These are phyloP conservation scores for Scenedesmus sp. DNA, from an alignment of 163 green algal genomes.

Conservation along the genomic window DNA sequence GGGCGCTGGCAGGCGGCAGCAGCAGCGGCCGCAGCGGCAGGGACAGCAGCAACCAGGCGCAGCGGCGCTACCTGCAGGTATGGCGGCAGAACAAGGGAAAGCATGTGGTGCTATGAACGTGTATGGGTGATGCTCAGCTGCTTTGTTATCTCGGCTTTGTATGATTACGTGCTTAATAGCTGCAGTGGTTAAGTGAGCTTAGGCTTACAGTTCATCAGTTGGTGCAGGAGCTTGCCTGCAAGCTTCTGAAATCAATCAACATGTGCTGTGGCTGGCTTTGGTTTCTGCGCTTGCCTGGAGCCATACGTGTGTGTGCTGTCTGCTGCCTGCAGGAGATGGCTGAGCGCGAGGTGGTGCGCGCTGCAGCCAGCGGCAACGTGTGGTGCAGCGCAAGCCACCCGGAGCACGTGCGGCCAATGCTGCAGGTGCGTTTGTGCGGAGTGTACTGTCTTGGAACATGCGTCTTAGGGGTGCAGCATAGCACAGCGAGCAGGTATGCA, in stretches of 20 bases:
- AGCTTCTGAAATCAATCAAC: too few relatives aligned
- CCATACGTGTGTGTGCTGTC: not conserved
- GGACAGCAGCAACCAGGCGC: constrained; percentile 1
- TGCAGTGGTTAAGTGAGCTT: not conserved
- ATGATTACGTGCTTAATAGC: not conserved
- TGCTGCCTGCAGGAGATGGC: constrained; percentile 62
- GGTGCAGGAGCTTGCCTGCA: not conserved
- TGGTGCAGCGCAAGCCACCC: constrained; percentile 86
- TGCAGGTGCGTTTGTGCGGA: constrained; percentile 65
- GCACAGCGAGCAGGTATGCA: too few relatives aligned
- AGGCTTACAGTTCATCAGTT: not conserved
- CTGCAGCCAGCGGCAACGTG: constrained; percentile 44
- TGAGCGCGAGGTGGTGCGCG: constrained; percentile 67
- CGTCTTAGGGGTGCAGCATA: too few relatives aligned
- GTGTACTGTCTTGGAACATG: too few relatives aligned
- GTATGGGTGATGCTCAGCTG: not conserved
- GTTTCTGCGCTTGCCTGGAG: too few relatives aligned
- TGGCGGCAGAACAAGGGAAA: not conserved
- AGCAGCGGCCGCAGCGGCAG: not conserved
- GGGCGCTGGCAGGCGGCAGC: constrained; percentile 45
- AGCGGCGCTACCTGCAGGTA: constrained; percentile 34
- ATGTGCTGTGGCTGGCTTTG: too few relatives aligned
- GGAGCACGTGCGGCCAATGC: constrained; percentile 88
- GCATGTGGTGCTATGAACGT: not conserved
- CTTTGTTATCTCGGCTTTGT: not conserved